phyloP scores from a whole-genome alignment of 2,329 filamentous ascomycete genomes.

The Neocucurbitaria cava region DNA sequence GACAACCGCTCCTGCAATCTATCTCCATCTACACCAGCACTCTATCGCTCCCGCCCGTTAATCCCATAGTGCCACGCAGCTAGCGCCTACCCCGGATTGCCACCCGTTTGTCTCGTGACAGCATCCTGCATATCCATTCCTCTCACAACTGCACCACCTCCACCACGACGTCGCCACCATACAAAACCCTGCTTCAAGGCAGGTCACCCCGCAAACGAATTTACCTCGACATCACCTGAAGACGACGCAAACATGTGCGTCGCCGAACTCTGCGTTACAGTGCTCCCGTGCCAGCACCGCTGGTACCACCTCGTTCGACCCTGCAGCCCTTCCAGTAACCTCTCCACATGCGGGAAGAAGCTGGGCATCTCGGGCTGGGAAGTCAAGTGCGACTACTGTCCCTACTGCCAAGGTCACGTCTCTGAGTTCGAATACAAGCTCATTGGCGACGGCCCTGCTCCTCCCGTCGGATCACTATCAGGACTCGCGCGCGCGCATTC shows the following conservation, averaged over 20 bases:
- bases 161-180: conserved; percentile 31
- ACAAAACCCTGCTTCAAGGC: conserved; percentile 27
- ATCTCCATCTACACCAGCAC: conserved; percentile 11
- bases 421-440: conserved; percentile 55
- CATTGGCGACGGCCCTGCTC: conserved; percentile 50
- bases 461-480: conserved; percentile 47
- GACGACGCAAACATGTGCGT: conserved; percentile 53
- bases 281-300: conserved; percentile 56
- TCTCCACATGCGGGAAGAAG: conserved; percentile 55
- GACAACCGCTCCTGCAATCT: conserved; percentile 7
- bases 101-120: conserved; percentile 31
- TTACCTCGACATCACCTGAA: conserved; percentile 38
- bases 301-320: conserved; percentile 58
- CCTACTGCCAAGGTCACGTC: conserved; percentile 54
- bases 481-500: conserved; percentile 50
- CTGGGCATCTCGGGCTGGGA: conserved; percentile 59
- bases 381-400: conserved; percentile 55
- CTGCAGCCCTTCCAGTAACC: conserved; percentile 53
- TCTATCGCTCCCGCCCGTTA: conserved; percentile 12
- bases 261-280: conserved; percentile 58
- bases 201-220: conserved; percentile 26
- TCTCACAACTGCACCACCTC: conserved; percentile 17
- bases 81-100: conserved; percentile 32
- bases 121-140: conserved; percentile 3
- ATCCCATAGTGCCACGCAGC: conserved; percentile 28